Conservation (phyloP, 2,329 filamentous ascomycete species). For the Monosporascus sp. region DNA sequence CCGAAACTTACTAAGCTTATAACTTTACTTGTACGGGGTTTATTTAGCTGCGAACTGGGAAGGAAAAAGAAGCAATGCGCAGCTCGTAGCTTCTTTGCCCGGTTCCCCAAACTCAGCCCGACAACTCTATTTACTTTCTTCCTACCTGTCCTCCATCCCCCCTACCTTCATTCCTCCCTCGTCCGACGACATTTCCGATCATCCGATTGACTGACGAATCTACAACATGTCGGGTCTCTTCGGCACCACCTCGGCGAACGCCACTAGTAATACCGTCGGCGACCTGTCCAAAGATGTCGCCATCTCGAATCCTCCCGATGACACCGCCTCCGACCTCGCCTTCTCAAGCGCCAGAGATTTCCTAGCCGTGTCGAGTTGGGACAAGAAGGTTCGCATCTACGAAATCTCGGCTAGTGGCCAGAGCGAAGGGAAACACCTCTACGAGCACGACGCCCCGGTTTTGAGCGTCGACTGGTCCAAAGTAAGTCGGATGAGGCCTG, state of each 20-base stretch:
- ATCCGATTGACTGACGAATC: background rate
- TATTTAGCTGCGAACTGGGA: too few species aligned
- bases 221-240: constrained; percentile 61
- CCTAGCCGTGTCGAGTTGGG: constrained; percentile 89
- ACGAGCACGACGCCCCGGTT: constrained; percentile 82
- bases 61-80: too few species aligned
- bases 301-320: constrained; percentile 72
- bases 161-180: too few species aligned
- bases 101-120: too few species aligned
- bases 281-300: constrained; percentile 87
- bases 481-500: constrained; percentile 45
- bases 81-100: too few species aligned
- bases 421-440: constrained; percentile 78
- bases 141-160: too few species aligned
- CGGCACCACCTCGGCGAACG: constrained; percentile 46
- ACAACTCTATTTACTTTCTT: too few species aligned
- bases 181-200: too few species aligned
- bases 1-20: too few species aligned
- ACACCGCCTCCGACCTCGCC: constrained; percentile 81
- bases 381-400: constrained; percentile 97
- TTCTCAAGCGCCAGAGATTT: constrained; percentile 68
- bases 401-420: constrained; percentile 75
- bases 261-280: constrained; percentile 67
- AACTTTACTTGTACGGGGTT: too few species aligned
- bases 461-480: constrained; percentile 83